Conservation (phyloP, 2,329 filamentous ascomycete genomes). For the Piedraia hortae region DNA sequence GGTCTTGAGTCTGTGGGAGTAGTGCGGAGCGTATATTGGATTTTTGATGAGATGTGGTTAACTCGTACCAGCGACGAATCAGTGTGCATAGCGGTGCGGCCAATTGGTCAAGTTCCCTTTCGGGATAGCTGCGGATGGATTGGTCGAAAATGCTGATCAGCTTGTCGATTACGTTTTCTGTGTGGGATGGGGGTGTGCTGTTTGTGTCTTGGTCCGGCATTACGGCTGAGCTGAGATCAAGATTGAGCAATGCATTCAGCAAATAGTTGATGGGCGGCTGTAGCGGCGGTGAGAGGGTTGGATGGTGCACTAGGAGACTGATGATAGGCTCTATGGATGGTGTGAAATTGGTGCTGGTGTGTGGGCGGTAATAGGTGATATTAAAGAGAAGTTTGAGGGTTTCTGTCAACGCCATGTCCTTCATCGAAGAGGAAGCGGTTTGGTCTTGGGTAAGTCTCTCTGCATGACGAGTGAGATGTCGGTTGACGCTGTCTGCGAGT, state of each 20-base stretch:
- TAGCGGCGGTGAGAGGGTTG: constrained; percentile 36
- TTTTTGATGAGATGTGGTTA: constrained; percentile 39
- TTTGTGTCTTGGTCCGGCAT: constrained; percentile 6
- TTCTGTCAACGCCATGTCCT: constrained; percentile 56
- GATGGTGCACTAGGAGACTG: constrained; percentile 34
- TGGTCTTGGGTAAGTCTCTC: constrained; percentile 14
- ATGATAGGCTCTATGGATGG: constrained; percentile 41
- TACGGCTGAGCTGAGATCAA: constrained; percentile 29
- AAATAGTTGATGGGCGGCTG: constrained; percentile 44
- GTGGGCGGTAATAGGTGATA: constrained; percentile 45
- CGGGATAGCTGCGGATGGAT: constrained; percentile 33
- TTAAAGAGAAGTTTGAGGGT: constrained; percentile 79
- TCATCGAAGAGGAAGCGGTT: constrained; percentile 27
- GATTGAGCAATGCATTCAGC: constrained; percentile 56
- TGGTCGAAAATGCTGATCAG: constrained; percentile 43
- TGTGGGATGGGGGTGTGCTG: constrained; percentile 30
- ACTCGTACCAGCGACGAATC: constrained; percentile 40
- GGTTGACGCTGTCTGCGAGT: constrained; percentile 36
- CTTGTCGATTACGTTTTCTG: constrained; percentile 31
- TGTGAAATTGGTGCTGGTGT: constrained; percentile 33
- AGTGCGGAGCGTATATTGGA: constrained; percentile 36
- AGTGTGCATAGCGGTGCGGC: constrained; percentile 32
- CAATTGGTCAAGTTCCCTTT: constrained; percentile 42
- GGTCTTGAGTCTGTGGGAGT: constrained; percentile 50
- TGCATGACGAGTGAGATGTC: constrained; percentile 40